Evolutionary conservation across 495 filamentous ascomycete species (phyloP), one percentile per base, ranked within the genome.

Genomic region (Aspergillus cristatus): DNA sequence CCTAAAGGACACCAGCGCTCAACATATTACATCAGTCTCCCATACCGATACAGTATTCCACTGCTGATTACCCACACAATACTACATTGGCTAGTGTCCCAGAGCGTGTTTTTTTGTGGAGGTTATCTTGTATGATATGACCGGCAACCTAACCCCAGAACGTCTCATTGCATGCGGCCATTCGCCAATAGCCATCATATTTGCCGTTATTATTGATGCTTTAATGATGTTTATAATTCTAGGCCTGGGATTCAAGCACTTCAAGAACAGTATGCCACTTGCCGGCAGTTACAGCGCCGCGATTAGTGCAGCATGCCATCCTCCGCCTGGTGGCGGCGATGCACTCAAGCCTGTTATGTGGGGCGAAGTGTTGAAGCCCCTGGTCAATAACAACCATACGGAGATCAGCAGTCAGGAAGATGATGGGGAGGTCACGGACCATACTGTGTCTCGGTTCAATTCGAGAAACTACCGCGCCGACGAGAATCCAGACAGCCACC

Each of bases 31-130:
- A 59, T 70, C 13, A 45, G 53, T 3, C 37, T 70, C 1, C 66
- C 67, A 5, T 55, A 62, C 7, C 45, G 54, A 10, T 70, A 67
- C 28, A 51, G 48, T 1, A 24, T 69, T 6, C 63, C 62, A 0
- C 34, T 70, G 0, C 30, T 54, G 12, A 18, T 38, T 4, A 14
- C 32, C 13, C 50, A 48, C 7, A 46, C 38, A 2, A 2, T 53
- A 3, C 37, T 62, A 1, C 67, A 70, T 32, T 67, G 65, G 63
- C 50, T 63, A 1, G 38, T 62, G 6, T 67, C 63, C 3, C 57
- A 70, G 37, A 48, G 47, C 16, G 30, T 65, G 1, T 68, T 68
- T 30, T 8, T 37, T 38, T 6, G 43, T 43, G 12, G 13, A 25
- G 3, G 35, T 47, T 24, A 10, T 16, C 34, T 16, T 22, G 13